phyloP scores from a whole-genome alignment of 1,139 yeast species.

The Hemisphaericaspora xylofermentans region DNA sequence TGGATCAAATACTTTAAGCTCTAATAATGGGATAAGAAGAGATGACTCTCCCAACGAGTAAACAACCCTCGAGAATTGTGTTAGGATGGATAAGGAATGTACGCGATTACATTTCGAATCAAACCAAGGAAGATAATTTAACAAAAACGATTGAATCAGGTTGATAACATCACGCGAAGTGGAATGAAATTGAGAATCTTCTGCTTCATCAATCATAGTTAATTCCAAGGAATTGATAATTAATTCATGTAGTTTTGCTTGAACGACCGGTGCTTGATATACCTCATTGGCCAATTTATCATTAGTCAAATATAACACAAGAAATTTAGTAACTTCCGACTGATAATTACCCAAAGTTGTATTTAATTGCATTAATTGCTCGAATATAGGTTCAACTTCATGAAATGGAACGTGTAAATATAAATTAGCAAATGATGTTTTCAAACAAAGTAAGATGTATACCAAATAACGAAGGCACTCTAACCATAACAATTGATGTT shows the following conservation, averaged over 20 bases:
- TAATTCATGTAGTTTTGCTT: conserved; percentile 4
- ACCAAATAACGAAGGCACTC: conserved; percentile 7
- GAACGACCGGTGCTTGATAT: conserved; percentile 6
- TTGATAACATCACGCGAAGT: conserved; percentile 7
- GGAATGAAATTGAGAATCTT: conserved; percentile 12
- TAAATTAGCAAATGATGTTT: conserved; percentile 4
- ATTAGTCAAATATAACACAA: background rate
- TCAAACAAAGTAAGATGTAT: conserved; percentile 4
- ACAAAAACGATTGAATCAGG: conserved; percentile 8
- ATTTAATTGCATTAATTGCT: conserved; percentile 1
- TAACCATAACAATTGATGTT: conserved; percentile 13
- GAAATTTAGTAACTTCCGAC: conserved; percentile 2
- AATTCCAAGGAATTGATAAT: conserved; percentile 15
- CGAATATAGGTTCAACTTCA: conserved; percentile 8
- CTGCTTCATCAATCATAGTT: conserved; percentile 18
- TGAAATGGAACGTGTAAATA: conserved; percentile 7
- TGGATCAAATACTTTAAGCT: conserved; percentile 17
- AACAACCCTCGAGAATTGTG: conserved; percentile 20
- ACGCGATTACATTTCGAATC: background rate
- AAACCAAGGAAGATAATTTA: conserved; percentile 4
- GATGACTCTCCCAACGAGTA: conserved; percentile 27
- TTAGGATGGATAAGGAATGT: conserved; percentile 16
- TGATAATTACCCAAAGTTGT: conserved; percentile 4
- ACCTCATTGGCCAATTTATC: conserved; percentile 4
- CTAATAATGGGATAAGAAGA: conserved; percentile 19